phyloP scores from a whole-genome alignment of 306 rosid species.

The Chamaecrista fasciculata region DNA sequence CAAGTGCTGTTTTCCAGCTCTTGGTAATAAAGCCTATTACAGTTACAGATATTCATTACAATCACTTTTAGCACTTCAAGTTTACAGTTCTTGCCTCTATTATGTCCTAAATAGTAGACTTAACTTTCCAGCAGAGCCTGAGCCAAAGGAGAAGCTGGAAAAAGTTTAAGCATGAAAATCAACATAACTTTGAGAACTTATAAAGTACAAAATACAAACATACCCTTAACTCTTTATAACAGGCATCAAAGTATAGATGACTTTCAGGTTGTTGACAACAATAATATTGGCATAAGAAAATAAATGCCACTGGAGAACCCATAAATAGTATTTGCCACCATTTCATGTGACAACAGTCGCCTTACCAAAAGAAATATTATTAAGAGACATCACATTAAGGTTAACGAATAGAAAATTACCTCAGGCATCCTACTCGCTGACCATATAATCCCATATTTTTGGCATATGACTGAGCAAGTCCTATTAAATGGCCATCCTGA shows the following conservation, averaged over 20 bases:
- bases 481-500: constrained; percentile 83
- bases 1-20: neutral
- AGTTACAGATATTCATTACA: constrained; percentile 13
- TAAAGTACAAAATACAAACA: neutral
- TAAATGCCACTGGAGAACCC: constrained; percentile 9
- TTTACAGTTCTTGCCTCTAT: neutral
- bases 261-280: neutral
- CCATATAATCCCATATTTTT: constrained; percentile 99
- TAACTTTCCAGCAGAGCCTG: constrained; percentile 5
- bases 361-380: neutral
- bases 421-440: constrained; percentile 93
- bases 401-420: constrained; percentile 49
- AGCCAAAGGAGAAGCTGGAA: neutral
- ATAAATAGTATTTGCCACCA: constrained; percentile 9
- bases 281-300: constrained; percentile 3
- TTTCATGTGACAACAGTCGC: neutral
- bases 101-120: constrained; percentile 7
- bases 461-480: constrained; percentile 92
- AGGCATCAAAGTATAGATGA: neutral
- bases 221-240: neutral
- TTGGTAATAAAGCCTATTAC: constrained; percentile 1
- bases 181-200: neutral
- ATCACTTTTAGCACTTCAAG: neutral
- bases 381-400: constrained; percentile 1
- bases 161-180: constrained; percentile 3